A percentile compares a stretch with the other conserved stretches of the same genome.
Evolutionary conservation across 2,329 filamentous ascomycete species (phyloP).

Genomic region (Beauveria medogensis): DNA sequence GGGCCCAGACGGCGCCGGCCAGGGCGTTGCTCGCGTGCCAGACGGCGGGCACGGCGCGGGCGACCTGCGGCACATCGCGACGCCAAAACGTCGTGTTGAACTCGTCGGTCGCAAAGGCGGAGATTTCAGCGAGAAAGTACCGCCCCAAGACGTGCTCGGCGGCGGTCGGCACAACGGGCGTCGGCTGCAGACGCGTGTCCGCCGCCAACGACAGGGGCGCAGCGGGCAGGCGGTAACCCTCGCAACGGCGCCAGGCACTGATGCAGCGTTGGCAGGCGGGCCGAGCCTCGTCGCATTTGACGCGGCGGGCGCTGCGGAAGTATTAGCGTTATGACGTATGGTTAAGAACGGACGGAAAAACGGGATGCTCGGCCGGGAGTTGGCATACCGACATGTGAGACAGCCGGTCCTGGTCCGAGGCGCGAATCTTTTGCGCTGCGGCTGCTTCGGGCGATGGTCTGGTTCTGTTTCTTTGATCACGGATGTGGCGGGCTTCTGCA

Average conservation of each 20-base stretch:
- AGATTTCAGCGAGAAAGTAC: neutral
- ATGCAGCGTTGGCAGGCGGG: neutral
- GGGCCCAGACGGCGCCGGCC: neutral
- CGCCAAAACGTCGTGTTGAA: neutral
- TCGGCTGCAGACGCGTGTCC: neutral
- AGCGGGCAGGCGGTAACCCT: neutral
- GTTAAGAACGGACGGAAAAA: too few relatives aligned
- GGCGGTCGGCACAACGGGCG: neutral
- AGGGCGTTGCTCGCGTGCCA: slow-evolving; percentile 1
- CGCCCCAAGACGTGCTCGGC: neutral
- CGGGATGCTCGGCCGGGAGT: neutral
- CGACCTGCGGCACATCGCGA: neutral
- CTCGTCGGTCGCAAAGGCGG: neutral
- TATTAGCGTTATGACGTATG: too few relatives aligned
- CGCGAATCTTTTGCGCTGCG: neutral
- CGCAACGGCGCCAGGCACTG: neutral
- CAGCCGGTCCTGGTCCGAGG: neutral
- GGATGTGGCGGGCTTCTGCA: neutral
- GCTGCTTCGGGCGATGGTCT: neutral
- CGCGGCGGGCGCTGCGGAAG: neutral
- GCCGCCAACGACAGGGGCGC: neutral
- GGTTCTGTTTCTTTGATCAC: neutral
- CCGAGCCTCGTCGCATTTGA: neutral
- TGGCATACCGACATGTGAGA: neutral
- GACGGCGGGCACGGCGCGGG: neutral